A percentile compares a stretch with the other conserved stretches of the same genome.
Conservation (phyloP, 768 basidiomycete species). For the Collybia sp. region DNA sequence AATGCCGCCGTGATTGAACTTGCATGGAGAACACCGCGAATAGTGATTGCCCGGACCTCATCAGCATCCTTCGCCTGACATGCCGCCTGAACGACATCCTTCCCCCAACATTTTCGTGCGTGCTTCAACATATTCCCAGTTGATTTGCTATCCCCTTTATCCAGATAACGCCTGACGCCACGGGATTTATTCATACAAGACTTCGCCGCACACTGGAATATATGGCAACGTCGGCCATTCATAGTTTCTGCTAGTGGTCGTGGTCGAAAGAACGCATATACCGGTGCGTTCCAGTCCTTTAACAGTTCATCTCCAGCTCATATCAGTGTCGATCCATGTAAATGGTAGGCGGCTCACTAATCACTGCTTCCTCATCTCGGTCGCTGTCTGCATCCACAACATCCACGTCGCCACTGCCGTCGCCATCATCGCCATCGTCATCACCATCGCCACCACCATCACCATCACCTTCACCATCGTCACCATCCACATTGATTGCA, state of each 20-base stretch:
- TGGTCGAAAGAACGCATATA: not conserved
- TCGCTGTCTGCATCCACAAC: too few relatives aligned
- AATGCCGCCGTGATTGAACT: constrained; percentile 22
- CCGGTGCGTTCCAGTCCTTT: constrained; percentile 7
- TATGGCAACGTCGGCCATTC: constrained; percentile 14
- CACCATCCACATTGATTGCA: too few relatives aligned
- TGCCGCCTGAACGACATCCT: constrained; percentile 12
- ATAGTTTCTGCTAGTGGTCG: constrained; percentile 7
- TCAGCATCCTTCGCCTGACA: constrained; percentile 5
- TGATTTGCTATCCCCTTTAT: constrained; percentile 19
- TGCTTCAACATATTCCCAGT: constrained; percentile 24
- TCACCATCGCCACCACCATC: too few relatives aligned
- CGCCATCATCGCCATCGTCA: too few relatives aligned
- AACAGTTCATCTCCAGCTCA: not conserved
- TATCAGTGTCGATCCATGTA: too few relatives aligned
- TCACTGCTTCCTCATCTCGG: too few relatives aligned
- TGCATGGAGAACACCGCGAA: constrained; percentile 4
- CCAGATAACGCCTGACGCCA: constrained; percentile 18
- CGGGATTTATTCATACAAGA: constrained; percentile 13
- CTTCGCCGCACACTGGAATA: constrained; percentile 18
- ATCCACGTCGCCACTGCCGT: too few relatives aligned
- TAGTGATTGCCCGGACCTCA: constrained; percentile 3
- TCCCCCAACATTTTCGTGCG: constrained; percentile 24
- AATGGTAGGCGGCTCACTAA: too few relatives aligned
- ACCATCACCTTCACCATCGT: too few relatives aligned